Base-by-base conservation (phyloP, 2,329 filamentous ascomycete genomes). In the Colletotrichum karsti region DNA sequence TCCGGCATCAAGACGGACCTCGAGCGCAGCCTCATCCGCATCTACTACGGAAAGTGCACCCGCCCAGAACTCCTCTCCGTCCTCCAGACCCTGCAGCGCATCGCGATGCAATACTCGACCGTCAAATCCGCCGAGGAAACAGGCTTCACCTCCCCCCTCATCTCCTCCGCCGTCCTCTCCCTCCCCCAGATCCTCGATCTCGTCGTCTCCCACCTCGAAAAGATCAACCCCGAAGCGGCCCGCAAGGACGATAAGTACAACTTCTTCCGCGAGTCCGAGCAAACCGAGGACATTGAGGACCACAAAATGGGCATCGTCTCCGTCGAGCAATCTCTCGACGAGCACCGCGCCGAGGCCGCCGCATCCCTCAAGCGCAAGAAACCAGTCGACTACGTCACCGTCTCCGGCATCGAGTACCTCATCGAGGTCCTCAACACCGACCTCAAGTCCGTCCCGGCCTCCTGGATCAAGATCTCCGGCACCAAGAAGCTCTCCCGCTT, bases 41-140 rank as follows among this genome's bases (percentile, higher is more conserved):
- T 99, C 67, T 99, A 98, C 83, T 99, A 99, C 79, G 94, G 95
- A 55, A 98, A 97, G 81, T 98, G 95, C 78, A 92, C 93, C 1
- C 90, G 96, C 0, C 92, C 95, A 0, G 96, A 99, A 78, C 88
- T 99, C 4, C 85, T 98, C 2, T 89, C 88, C 1, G 91, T 97
- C 5, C 84, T 99, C 2, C 95, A 98, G 78, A 92, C 93, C 0
- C 84, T 99, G 64, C 94, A 97, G 74, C 88, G 85, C 66, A 93
- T 98, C 50, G 88, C 93, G 0, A 90, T 88, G 62, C 92, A 96
- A 74, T 98, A 94, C 75, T 82, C 88, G 1, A 84, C 88, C 69
- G 86, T 94, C 69, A 91, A 91, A 64, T 83, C 85, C 0, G 82
- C 91, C 2, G 83, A 84, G 8, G 89, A 94, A 70, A 87, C 89